Evolutionary conservation across 768 basidiomycete species (phyloP).

Genomic region (Rickenella mellea): DNA sequence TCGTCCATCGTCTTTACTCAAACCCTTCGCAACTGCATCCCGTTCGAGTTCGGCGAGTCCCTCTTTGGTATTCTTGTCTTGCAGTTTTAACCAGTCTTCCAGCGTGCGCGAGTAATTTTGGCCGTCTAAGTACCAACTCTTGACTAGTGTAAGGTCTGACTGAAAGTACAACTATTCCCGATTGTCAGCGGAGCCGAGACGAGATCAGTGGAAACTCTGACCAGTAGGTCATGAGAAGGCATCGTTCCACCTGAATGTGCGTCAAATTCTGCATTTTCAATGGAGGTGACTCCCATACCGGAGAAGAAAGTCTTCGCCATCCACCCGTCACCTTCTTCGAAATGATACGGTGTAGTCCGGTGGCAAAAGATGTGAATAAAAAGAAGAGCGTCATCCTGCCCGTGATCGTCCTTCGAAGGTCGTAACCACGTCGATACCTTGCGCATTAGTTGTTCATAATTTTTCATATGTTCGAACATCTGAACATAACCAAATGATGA

Average conservation of each 20-base stretch:
- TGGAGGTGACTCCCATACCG: constrained; percentile 20
- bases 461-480: constrained; percentile 78
- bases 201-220: constrained; percentile 15
- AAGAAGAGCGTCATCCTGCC: constrained; percentile 36
- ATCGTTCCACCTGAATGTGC: constrained; percentile 49
- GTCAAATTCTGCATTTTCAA: background rate
- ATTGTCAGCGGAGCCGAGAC: background rate
- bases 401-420: constrained; percentile 20
- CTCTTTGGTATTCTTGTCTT: constrained; percentile 42
- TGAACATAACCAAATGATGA: constrained; percentile 10
- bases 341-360: constrained; percentile 52
- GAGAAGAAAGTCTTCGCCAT: constrained; percentile 71
- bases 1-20: constrained; percentile 37
- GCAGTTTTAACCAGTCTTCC: constrained; percentile 55
- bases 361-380: constrained; percentile 73
- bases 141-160: constrained; percentile 44
- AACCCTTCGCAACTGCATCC: constrained; percentile 38
- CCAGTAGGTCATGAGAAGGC: constrained; percentile 57
- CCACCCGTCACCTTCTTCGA: constrained; percentile 62
- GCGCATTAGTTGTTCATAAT: constrained; percentile 49
- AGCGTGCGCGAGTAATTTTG: constrained; percentile 54
- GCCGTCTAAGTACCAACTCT: constrained; percentile 56
- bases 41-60: constrained; percentile 39
- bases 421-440: constrained; percentile 61
- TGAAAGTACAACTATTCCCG: constrained; percentile 51